phyloP scores from a whole-genome alignment of 108 stramenopile species.

The Cylindrotheca fusiformis region DNA sequence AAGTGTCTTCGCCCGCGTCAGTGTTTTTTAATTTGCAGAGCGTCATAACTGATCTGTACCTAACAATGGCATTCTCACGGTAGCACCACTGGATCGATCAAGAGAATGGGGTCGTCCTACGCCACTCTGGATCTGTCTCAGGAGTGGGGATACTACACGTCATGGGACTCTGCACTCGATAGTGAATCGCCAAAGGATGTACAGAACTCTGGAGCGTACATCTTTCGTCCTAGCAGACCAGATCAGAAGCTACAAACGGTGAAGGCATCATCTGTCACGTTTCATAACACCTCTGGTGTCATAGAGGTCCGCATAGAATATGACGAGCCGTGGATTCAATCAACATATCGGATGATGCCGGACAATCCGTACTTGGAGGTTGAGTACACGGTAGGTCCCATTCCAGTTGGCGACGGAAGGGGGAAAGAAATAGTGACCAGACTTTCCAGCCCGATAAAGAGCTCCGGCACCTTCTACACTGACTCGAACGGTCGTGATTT shows the following conservation, averaged over 20 bases:
- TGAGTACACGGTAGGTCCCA: slow-evolving; percentile 72
- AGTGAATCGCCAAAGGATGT: not conserved
- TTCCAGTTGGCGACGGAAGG: slow-evolving; percentile 76
- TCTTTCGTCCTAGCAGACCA: slow-evolving; percentile 84
- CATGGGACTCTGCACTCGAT: slow-evolving; percentile 15
- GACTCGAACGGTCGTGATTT: slow-evolving; percentile 98
- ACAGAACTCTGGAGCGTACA: slow-evolving; percentile 94
- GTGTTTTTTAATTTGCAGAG: not conserved
- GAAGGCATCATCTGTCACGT: not conserved
- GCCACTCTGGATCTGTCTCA: not conserved
- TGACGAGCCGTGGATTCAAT: slow-evolving; percentile 80
- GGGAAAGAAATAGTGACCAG: slow-evolving; percentile 88
- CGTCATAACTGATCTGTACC: not conserved
- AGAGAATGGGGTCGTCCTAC: slow-evolving; percentile 1
- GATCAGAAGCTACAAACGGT: slow-evolving; percentile 36
- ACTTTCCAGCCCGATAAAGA: slow-evolving; percentile 57
- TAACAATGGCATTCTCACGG: not conserved
- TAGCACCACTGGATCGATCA: slow-evolving; percentile 4
- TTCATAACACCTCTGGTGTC: slow-evolving; percentile 19
- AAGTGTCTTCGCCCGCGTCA: slow-evolving; percentile 1
- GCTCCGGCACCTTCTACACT: slow-evolving; percentile 77
- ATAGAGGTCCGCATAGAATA: slow-evolving; percentile 78
- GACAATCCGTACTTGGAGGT: slow-evolving; percentile 71
- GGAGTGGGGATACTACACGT: slow-evolving; percentile 32
- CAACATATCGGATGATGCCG: slow-evolving; percentile 65